Percentiles rank a stretch among this genome's conserved stretches.
These are phyloP conservation scores for Penicillium palitans DNA, from an alignment of 2,329 filamentous ascomycete genomes.

Conservation along the genomic window DNA sequence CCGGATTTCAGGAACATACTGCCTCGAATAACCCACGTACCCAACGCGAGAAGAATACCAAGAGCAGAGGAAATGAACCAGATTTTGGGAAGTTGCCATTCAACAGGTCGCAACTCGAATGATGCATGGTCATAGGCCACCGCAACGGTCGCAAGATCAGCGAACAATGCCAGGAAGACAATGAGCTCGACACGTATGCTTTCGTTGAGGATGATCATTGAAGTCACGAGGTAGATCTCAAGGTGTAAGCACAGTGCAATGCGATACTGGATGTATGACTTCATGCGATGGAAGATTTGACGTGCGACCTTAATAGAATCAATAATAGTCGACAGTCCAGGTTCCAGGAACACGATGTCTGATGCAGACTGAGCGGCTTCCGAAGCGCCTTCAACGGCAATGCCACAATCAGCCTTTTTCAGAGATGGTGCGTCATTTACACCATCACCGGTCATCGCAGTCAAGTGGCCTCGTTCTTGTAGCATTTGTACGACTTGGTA, in stretches of 20 bases:
- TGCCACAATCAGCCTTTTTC: conserved; percentile 73
- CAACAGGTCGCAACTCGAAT: conserved; percentile 72
- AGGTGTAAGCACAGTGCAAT: conserved; percentile 73
- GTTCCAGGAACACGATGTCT: conserved; percentile 73
- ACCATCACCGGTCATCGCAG: conserved; percentile 74
- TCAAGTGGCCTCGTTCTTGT: conserved; percentile 69
- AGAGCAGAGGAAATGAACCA: conserved; percentile 66
- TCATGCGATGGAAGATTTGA: conserved; percentile 77
- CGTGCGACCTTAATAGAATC: conserved; percentile 72
- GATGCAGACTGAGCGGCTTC: conserved; percentile 72
- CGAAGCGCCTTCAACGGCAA: conserved; percentile 70
- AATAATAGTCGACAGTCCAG: conserved; percentile 70
- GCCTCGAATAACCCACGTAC: conserved; percentile 73
- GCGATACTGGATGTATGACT: conserved; percentile 75
- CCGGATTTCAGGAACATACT: conserved; percentile 68
- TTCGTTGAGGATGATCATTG: conserved; percentile 79
- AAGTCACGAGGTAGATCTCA: conserved; percentile 73
- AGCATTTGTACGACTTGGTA: conserved; percentile 75
- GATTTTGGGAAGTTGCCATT: conserved; percentile 81
- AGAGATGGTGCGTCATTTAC: conserved; percentile 73
- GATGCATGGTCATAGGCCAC: conserved; percentile 84
- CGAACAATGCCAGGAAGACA: conserved; percentile 77
- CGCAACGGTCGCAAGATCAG: conserved; percentile 76
- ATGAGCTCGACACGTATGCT: conserved; percentile 72
- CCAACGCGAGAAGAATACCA: conserved; percentile 67